Evolutionary conservation across 129 eudicot genomes (phyloP), one percentile per base, ranked within the genome.

Genomic region (Artemisia argyi): DNA sequence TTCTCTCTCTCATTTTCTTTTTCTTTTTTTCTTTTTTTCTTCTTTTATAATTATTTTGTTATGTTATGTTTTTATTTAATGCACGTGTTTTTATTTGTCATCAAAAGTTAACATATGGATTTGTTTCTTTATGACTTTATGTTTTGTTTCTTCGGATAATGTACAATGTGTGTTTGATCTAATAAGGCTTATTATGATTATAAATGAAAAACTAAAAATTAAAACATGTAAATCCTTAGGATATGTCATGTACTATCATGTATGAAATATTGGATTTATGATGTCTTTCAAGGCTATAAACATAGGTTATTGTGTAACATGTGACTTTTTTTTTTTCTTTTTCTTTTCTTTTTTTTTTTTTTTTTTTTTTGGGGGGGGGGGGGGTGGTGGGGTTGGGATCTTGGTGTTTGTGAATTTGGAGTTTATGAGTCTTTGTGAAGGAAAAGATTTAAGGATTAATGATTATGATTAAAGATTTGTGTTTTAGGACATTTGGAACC

Each of bases 211-310:
- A 16, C 18, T 16, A 3, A 16, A 39, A 39, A 11, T 26, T 24
- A 2, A 54, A 39, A 39, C 11, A 39, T 39, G 30, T 69, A 67
- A 68, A 17, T 58, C 60, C 19, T 8, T 15, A 47, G 44, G 57
- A 49, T 48, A 46, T 58, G 46, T 75, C 72, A 42, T 22, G 46
- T 39, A n/a, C n/a, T n/a, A 35, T 35, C 42, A 35, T 35, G 42
- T 35, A 35, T 35, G 10, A 22, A 4, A 55, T 60, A 32, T 16
- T 46, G 51, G 75, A 60, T 69, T 51, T 5, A 69, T 69, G 32
- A 59, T 76, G 42, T 49, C 16, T 57, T 61, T 73, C 65, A 61
- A 61, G 62, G 62, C 50, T 64, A 16, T 61, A 49, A 62, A 61
- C 22, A 61, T 64, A 28, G 0, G 20, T 7, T 57, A 4, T 16